Evolutionary conservation across 148 eudicot species (phyloP), one percentile per base, ranked within the genome.

Genomic region (Selenicereus undatus): DNA sequence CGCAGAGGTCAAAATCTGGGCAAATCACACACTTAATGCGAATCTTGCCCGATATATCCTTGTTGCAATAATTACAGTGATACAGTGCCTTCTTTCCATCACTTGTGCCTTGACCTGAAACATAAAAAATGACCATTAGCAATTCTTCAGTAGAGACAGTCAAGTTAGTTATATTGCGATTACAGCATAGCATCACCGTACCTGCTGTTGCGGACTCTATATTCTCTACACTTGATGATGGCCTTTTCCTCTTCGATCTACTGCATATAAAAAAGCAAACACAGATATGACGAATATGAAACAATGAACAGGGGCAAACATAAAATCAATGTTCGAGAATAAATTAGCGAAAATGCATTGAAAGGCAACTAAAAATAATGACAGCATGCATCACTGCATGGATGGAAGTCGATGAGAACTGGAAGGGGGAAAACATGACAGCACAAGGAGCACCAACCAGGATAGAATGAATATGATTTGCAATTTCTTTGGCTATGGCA

Each of bases 21-120:
- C 99, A 96, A 26, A 85, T 76, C 45, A 75, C 95, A 77, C 99
- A 96, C 87, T 96, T 96, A 36, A 96, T 91, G 76, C 98, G 93
- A 76, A 92, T 88, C 83, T 84, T 92, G 73, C 97, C 99, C 48
- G 97, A 86, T 51, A 93, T 92, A 85, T 96, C 99, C 88, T 92
- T 96, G 89, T 89, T 91, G 91, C 99, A 96, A 85, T 96, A 96
- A 72, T 96, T 96, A 80, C 99, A 96, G 80, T 96, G 99, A 84
- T 92, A 96, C 71, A 90, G 84, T 75, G 97, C 95, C 80, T 88
- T 92, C 87, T 91, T 92, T 74, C 94, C 99, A 51, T 96, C 99
- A 83, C 56, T 86, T 74, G 80, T 83, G 82, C 87, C 88, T 88
- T 91, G 94, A 60, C 92, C 99, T 96, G 81, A 75, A 80, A 82